Evolutionary conservation across 2,329 filamentous ascomycete genomes (phyloP).

Genomic region (Pseudocercospora musae): DNA sequence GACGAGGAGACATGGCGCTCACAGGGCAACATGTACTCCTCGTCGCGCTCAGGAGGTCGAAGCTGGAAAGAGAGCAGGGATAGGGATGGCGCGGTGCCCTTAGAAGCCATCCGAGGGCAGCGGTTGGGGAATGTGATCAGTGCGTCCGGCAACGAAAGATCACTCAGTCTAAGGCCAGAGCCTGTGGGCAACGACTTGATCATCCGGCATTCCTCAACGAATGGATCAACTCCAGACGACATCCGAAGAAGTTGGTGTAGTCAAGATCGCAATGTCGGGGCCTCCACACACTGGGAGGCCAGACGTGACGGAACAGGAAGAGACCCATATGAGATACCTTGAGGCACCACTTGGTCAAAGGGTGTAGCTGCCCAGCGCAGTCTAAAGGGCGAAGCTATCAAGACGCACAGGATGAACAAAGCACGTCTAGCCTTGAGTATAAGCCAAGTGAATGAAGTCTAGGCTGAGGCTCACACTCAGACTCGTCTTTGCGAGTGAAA

Average conservation of each 20-base stretch:
- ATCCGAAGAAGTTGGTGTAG: constrained; percentile 12
- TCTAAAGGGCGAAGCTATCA: not conserved
- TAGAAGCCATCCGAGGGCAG: constrained; percentile 2
- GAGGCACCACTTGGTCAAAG: not conserved
- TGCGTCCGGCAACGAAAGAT: not conserved
- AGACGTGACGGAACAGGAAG: constrained; percentile 6
- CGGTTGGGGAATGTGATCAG: not conserved
- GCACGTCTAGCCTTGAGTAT: not conserved
- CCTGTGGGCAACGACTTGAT: constrained; percentile 4
- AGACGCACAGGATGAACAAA: not conserved
- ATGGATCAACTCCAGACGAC: not conserved
- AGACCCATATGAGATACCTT: constrained; percentile 14
- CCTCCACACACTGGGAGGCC: constrained; percentile 4
- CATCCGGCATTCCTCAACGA: not conserved
- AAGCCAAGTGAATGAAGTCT: not conserved
- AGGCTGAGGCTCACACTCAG: not conserved
- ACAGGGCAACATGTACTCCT: constrained; percentile 13
- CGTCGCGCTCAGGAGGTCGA: constrained; percentile 9
- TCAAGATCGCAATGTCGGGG: constrained; percentile 13
- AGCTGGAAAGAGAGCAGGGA: constrained; percentile 6
- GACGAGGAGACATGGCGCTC: constrained; percentile 20
- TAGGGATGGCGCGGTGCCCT: not conserved
- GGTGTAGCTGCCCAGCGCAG: not conserved
- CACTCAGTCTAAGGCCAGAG: constrained; percentile 8
- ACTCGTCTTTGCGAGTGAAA: not conserved